A percentile compares a stretch with the other conserved stretches of the same genome.
phyloP scores from a whole-genome alignment of 2,329 filamentous ascomycete species.

The Microdochium paspali region DNA sequence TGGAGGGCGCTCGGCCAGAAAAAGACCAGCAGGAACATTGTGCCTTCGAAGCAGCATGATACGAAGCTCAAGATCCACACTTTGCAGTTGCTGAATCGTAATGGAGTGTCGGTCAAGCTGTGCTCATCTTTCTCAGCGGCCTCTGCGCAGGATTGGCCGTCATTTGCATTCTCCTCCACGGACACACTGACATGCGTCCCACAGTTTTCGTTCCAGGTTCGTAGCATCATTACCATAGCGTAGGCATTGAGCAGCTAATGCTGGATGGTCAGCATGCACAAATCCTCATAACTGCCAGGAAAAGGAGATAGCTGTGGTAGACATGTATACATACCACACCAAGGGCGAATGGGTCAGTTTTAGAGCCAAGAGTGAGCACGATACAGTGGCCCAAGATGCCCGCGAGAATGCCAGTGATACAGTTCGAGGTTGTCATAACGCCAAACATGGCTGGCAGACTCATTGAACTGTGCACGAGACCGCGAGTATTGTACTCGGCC shows the following conservation, averaged over 20 bases:
- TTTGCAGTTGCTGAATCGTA: conserved; percentile 8
- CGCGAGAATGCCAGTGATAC: conserved; percentile 39
- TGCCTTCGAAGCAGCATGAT: conserved; percentile 23
- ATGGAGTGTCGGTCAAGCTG: background rate
- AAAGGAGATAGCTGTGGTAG: background rate
- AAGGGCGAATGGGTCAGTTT: conserved; percentile 38
- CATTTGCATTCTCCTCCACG: background rate
- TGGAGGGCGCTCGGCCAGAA: conserved; percentile 21
- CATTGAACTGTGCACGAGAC: conserved; percentile 24
- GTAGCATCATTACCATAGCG: conserved; percentile 18
- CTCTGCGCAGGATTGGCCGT: too few species aligned
- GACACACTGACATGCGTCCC: conserved; percentile 2
- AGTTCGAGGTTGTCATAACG: conserved; percentile 38
- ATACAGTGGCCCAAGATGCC: conserved; percentile 40
- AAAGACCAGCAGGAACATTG: conserved; percentile 21
- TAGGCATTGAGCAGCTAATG: conserved; percentile 13
- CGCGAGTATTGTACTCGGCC: conserved; percentile 38
- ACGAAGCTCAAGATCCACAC: conserved; percentile 21
- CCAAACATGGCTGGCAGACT: conserved; percentile 39
- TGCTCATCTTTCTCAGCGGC: too few species aligned
- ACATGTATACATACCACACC: conserved; percentile 19
- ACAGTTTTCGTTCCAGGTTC: conserved; percentile 19
- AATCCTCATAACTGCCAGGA: too few species aligned
- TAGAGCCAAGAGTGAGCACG: conserved; percentile 33
- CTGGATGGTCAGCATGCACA: background rate